A percentile compares a stretch with the other conserved stretches of the same genome.
These are phyloP conservation scores for Rhizoclosmatium globosum DNA, from an alignment of 192 early-diverging fungal species.

Conservation along the genomic window DNA sequence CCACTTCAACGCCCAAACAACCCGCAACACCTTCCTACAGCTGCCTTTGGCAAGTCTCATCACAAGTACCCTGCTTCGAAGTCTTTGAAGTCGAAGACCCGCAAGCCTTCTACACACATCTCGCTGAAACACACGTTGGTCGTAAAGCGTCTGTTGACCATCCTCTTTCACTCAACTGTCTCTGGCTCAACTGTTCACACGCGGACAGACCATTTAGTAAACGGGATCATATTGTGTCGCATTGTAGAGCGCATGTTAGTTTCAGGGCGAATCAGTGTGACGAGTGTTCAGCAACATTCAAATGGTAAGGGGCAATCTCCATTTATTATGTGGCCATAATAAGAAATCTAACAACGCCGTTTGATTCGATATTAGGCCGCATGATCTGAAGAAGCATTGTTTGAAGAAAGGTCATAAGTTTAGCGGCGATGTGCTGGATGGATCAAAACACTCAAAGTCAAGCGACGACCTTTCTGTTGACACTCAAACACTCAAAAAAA, in stretches of 20 bases:
- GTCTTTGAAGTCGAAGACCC: slow-evolving; percentile 53
- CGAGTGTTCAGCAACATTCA: slow-evolving; percentile 24
- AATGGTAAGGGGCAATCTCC: slow-evolving; percentile 8
- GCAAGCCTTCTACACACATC: slow-evolving; percentile 83
- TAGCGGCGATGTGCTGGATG: neutral
- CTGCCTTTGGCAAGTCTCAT: no score
- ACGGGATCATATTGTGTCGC: slow-evolving; percentile 35
- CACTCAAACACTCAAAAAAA: no score
- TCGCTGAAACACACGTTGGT: slow-evolving; percentile 88
- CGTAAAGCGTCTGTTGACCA: slow-evolving; percentile 58
- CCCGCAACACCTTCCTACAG: no score
- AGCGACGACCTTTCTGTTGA: no score
- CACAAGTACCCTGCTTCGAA: neutral
- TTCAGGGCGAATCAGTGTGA: slow-evolving; percentile 84
- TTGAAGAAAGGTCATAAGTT: slow-evolving; percentile 14
- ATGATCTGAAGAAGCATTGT: slow-evolving; percentile 35
- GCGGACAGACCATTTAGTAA: slow-evolving; percentile 29
- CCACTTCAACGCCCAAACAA: no score
- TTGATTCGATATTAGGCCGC: slow-evolving; percentile 6
- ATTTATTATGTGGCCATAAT: neutral
- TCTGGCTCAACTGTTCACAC: slow-evolving; percentile 18
- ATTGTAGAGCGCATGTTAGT: slow-evolving; percentile 84
- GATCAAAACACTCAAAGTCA: no score
- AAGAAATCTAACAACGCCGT: neutral
- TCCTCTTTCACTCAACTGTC: slow-evolving; percentile 79